phyloP scores from a whole-genome alignment of 805 yeast genomes.

The Candida ascalaphidarum region DNA sequence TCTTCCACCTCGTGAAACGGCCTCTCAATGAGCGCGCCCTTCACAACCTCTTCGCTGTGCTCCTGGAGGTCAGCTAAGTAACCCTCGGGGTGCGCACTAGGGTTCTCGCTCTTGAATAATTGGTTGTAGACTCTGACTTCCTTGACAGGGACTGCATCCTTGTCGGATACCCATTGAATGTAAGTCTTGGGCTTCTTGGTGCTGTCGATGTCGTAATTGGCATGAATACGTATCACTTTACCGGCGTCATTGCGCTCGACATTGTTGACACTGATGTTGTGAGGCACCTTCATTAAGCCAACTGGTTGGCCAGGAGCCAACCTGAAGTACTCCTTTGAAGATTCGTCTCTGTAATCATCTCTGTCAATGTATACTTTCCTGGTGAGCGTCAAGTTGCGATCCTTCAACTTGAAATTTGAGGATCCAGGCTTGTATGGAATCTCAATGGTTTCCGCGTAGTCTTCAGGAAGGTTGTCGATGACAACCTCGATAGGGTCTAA shows the following conservation, averaged over 20 bases:
- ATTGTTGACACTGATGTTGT: constrained; percentile 63
- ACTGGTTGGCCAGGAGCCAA: constrained; percentile 92
- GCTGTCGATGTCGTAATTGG: constrained; percentile 63
- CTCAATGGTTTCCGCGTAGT: constrained; percentile 57
- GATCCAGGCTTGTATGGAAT: constrained; percentile 89
- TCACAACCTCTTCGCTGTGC: constrained; percentile 61
- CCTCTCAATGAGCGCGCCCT: constrained; percentile 64
- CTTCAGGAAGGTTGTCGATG: constrained; percentile 73
- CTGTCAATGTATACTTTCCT: constrained; percentile 79
- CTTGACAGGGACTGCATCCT: constrained; percentile 45
- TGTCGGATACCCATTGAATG: constrained; percentile 92
- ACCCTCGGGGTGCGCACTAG: constrained; percentile 81
- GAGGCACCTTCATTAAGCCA: constrained; percentile 88
- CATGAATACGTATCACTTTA: constrained; percentile 60
- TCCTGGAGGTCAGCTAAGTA: constrained; percentile 77
- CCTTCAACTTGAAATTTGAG: constrained; percentile 52
- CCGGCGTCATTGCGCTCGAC: constrained; percentile 58
- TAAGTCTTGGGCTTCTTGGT: constrained; percentile 81
- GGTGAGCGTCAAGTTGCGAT: constrained; percentile 63
- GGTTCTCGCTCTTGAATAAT: constrained; percentile 86
- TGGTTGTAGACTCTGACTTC: constrained; percentile 86
- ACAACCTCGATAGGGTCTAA: constrained; percentile 79
- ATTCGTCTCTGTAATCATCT: constrained; percentile 64
- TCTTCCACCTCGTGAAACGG: constrained; percentile 55
- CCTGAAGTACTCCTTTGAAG: constrained; percentile 74